phyloP scores from a whole-genome alignment of 2,329 filamentous ascomycete genomes.

The Colletotrichum graminicola region DNA sequence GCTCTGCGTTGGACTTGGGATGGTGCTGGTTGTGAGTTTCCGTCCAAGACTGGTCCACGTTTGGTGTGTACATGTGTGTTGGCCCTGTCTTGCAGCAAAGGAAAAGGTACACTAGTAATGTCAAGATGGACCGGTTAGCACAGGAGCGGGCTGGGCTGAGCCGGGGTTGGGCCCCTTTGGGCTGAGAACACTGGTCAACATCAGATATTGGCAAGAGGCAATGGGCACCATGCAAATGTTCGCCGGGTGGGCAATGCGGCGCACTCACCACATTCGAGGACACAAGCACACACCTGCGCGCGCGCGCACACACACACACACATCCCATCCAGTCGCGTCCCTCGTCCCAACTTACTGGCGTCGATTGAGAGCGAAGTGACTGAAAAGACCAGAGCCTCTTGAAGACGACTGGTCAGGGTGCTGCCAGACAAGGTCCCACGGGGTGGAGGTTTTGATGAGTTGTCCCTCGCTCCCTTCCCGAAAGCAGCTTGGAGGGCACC shows the following conservation, averaged over 20 bases:
- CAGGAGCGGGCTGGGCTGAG: slow-evolving; percentile 39
- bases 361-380: neutral
- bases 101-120: slow-evolving; percentile 29
- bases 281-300: neutral
- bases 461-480: slow-evolving; percentile 40
- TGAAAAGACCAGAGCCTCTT: neutral
- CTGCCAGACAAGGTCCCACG: slow-evolving; percentile 24
- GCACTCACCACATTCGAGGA: neutral
- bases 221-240: neutral
- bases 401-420: neutral
- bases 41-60: slow-evolving; percentile 24
- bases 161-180: slow-evolving; percentile 26
- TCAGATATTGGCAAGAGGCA: slow-evolving; percentile 1
- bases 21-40: neutral
- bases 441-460: slow-evolving; percentile 41
- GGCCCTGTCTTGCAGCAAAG: neutral
- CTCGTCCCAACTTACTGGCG: slow-evolving; percentile 8
- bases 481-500: slow-evolving; percentile 32
- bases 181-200: slow-evolving; percentile 21
- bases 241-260: neutral
- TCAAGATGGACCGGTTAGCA: slow-evolving; percentile 29
- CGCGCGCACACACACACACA: neutral
- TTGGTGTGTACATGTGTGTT: slow-evolving; percentile 17
- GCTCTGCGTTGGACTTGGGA: slow-evolving; percentile 27
- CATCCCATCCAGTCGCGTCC: slow-evolving; percentile 1